Base-by-base conservation (phyloP, 345 rosid genomes). In the Lepidium africanum region DNA sequence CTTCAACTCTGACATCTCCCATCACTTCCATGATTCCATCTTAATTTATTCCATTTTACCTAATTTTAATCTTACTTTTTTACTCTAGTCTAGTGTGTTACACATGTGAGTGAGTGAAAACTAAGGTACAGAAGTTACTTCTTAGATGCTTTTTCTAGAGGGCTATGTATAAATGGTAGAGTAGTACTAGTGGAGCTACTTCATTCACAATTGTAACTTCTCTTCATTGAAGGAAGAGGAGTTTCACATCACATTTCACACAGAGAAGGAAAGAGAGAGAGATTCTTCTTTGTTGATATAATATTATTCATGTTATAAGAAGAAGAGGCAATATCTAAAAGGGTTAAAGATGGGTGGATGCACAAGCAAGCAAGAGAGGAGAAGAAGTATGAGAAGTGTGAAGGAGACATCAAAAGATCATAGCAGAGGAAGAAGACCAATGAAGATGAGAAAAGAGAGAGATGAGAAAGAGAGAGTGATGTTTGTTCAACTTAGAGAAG, bases 401-500 rank as follows among this genome's bases (percentile, higher is more conserved):
- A 67, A 74, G 63, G 55, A 40, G 68, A 53, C 42, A 5, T 74
- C 78, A 62, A 61, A 7, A 19, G 32, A 36, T 0, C 49, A 41
- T 55, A 75, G 49, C 9, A 75, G 61, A 55, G 64, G 69, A 62
- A 81, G 71, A 84, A 81, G 65, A 84, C 72, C 2, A 15, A 19
- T 69, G 65, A 74, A 73, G 13, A 19, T 71, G 65, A 74, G 76
- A 73, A 57, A 77, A 83, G 80, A 71, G 39, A 59, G 9, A 38
- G 67, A 77, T 58, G 82, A 78, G 75, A 82, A 78, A 12, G 86
- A 83, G 53, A 68, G 6, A 25, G 61, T 69, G 68, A 54, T 78
- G 82, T 75, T 71, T 38, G 71, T 65, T 56, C 77, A 88, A 12
- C 83, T 82, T 25, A 86, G 67, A 74, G 78, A 67, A 38, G 69